phyloP scores from a whole-genome alignment of 2,329 filamentous ascomycete genomes.

The Trichophyton simii region DNA sequence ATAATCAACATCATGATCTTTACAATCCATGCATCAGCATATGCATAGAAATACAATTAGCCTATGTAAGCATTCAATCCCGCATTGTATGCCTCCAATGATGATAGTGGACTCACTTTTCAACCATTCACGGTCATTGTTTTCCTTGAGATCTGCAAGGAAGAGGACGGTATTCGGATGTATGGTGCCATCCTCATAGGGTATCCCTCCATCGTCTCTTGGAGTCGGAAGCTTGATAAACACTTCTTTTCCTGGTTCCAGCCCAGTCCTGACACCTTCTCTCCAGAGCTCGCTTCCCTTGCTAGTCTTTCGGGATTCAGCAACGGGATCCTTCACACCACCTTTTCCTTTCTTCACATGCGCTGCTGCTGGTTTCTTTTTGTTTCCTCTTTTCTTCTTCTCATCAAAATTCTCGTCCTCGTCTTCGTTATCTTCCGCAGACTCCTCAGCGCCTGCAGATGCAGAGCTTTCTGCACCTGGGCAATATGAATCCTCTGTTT shows the following conservation, averaged over 20 bases:
- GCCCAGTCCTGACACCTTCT: slow-evolving; percentile 41
- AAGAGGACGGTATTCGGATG: slow-evolving; percentile 54
- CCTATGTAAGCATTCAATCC: neutral
- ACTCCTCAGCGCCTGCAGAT: neutral
- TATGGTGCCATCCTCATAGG: slow-evolving; percentile 45
- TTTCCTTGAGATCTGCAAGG: slow-evolving; percentile 44
- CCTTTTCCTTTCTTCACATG: slow-evolving; percentile 18
- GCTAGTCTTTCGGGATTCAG: neutral
- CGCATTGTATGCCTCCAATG: neutral
- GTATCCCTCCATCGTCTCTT: slow-evolving; percentile 45
- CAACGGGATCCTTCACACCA: slow-evolving; percentile 13
- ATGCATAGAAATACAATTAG: slow-evolving; percentile 2
- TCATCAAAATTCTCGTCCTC: slow-evolving; percentile 7
- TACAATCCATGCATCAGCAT: neutral
- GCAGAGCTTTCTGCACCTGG: slow-evolving; percentile 10
- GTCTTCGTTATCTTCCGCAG: slow-evolving; percentile 1
- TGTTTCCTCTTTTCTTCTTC: neutral
- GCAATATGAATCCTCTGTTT: slow-evolving; percentile 2
- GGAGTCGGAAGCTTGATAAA: slow-evolving; percentile 52
- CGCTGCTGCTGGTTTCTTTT: neutral
- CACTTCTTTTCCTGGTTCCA: slow-evolving; percentile 48
- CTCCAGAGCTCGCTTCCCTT: slow-evolving; percentile 42
- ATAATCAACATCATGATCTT: slow-evolving; percentile 70
- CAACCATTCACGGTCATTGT: slow-evolving; percentile 53
- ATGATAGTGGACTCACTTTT: slow-evolving; percentile 38